phyloP scores from a whole-genome alignment of 345 rosid species.

The Crucihimalaya himalaica region DNA sequence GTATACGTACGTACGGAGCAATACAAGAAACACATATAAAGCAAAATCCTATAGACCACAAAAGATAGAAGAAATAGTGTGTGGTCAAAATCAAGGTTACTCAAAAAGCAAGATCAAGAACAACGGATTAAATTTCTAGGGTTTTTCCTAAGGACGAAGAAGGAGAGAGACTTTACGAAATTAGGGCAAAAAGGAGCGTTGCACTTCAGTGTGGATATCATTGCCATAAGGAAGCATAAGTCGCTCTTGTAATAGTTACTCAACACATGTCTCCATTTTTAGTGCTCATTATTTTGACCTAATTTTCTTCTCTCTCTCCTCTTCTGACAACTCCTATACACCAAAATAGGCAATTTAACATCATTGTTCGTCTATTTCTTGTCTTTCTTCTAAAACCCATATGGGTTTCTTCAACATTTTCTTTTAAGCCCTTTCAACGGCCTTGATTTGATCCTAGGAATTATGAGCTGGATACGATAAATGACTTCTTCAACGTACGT shows the following conservation, averaged over 20 bases:
- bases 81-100: slow-evolving; percentile 45
- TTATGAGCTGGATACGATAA: slow-evolving; percentile 37
- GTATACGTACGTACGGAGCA: slow-evolving; percentile 41
- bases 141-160: slow-evolving; percentile 41
- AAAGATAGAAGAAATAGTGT: slow-evolving; percentile 37
- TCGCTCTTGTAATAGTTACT: slow-evolving; percentile 46
- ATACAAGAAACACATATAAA: slow-evolving; percentile 38
- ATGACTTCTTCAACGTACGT: slow-evolving; percentile 28
- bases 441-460: slow-evolving; percentile 32
- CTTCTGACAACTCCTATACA: slow-evolving; percentile 34
- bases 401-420: slow-evolving; percentile 24
- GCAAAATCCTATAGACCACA: slow-evolving; percentile 41
- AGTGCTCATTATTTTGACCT: slow-evolving; percentile 35
- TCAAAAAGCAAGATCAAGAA: slow-evolving; percentile 38
- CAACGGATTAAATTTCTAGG: slow-evolving; percentile 24
- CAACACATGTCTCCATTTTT: slow-evolving; percentile 43
- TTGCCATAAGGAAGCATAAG: slow-evolving; percentile 41
- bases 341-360: slow-evolving; percentile 36
- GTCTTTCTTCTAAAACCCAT: slow-evolving; percentile 35
- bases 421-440: slow-evolving; percentile 23
- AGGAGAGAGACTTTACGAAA: slow-evolving; percentile 42
- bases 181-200: slow-evolving; percentile 33
- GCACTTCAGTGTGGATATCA: slow-evolving; percentile 35
- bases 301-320: slow-evolving; percentile 24
- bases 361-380: slow-evolving; percentile 36